Conservation (phyloP, 345 rosid genomes). For the Lumnitzera racemosa region DNA sequence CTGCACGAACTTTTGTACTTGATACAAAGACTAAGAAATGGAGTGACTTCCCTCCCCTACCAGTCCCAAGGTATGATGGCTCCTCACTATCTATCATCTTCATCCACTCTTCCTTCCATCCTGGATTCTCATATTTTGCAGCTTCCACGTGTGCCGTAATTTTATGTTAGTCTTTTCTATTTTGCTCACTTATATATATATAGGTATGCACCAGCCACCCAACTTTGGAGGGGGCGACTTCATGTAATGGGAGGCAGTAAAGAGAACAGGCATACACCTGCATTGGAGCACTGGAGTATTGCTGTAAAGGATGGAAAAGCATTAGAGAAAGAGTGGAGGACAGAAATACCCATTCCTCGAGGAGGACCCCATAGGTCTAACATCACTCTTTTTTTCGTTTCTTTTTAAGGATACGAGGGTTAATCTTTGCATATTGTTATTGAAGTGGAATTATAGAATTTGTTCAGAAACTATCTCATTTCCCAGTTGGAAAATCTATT, state of each 20-base stretch:
- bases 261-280: conserved; percentile 87
- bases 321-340: conserved; percentile 77
- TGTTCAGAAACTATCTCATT: too few species aligned
- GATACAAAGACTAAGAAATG: conserved; percentile 83
- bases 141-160: neutral
- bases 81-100: neutral
- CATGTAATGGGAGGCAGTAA: conserved; percentile 99
- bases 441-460: too few species aligned
- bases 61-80: conserved; percentile 68
- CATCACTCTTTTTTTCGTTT: neutral
- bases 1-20: conserved; percentile 69
- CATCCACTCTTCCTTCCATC: neutral
- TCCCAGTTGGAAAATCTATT: too few species aligned
- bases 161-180: neutral
- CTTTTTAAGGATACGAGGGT: neutral
- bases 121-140: neutral
- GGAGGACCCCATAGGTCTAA: conserved; percentile 96
- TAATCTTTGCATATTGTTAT: too few species aligned
- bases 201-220: conserved; percentile 98
- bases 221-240: conserved; percentile 95
- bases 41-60: conserved; percentile 62
- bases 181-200: neutral
- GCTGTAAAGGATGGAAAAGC: conserved; percentile 87
- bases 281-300: conserved; percentile 82
- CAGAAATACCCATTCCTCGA: conserved; percentile 85